phyloP scores from a whole-genome alignment of 2,329 filamentous ascomycete genomes.

The Apiospora aurea region DNA sequence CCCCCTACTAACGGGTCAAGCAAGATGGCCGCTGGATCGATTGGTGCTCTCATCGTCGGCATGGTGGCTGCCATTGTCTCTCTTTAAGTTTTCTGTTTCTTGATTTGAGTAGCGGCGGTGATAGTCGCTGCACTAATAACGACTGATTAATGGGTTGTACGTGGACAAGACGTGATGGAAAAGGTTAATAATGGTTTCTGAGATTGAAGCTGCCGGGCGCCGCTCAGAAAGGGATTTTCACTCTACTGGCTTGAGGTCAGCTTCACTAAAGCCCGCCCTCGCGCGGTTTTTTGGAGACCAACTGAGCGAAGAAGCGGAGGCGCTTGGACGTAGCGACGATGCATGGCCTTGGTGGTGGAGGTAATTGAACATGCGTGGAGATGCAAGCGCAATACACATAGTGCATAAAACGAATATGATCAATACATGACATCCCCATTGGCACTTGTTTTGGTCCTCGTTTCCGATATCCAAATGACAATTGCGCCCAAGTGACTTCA shows the following conservation, averaged over 20 bases:
- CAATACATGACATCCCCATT: slow-evolving; percentile 15
- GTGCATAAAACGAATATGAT: slow-evolving; percentile 20
- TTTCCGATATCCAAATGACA: not conserved
- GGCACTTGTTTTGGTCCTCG: not conserved
- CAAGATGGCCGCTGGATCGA: slow-evolving; percentile 41
- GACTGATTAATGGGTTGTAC: slow-evolving; percentile 15
- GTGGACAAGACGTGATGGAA: slow-evolving; percentile 9
- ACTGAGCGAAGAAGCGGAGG: not conserved
- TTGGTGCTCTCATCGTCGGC: slow-evolving; percentile 44
- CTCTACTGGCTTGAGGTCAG: not conserved
- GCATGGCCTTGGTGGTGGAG: slow-evolving; percentile 4
- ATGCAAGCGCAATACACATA: slow-evolving; percentile 17
- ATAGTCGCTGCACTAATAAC: slow-evolving; percentile 14
- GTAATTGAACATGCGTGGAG: not conserved
- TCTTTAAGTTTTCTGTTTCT: slow-evolving; percentile 40
- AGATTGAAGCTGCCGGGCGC: not conserved
- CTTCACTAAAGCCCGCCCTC: not conserved
- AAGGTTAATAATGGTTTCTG: not conserved
- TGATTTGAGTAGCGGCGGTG: not conserved
- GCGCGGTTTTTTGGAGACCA: not conserved
- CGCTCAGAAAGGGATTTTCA: not conserved
- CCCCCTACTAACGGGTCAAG: slow-evolving; percentile 40
- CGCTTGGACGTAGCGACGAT: not conserved
- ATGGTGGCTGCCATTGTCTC: slow-evolving; percentile 44
- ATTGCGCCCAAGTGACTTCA: not conserved